Evolutionary conservation across 1,139 yeast species (phyloP).

Genomic region (Eremothecium cymbalariae): DNA sequence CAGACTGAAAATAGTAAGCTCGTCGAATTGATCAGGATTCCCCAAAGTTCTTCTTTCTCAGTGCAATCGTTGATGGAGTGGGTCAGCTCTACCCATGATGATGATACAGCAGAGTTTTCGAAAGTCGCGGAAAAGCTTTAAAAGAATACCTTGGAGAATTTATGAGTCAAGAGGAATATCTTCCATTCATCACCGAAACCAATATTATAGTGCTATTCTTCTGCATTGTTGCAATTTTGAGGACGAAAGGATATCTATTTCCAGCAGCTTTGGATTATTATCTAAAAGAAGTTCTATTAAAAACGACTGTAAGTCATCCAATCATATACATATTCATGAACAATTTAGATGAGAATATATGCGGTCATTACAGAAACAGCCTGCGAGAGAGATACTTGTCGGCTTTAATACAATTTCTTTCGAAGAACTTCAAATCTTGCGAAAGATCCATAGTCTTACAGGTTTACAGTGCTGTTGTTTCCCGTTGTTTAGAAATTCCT

Average conservation of each 20-base stretch:
- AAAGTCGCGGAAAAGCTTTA: conserved; percentile 22
- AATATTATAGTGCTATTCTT: conserved; percentile 17
- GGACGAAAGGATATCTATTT: conserved; percentile 12
- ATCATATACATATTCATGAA: conserved; percentile 3
- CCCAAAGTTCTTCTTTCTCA: conserved; percentile 31
- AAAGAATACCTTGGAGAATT: conserved; percentile 18
- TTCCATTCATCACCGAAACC: conserved; percentile 12
- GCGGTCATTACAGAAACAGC: conserved; percentile 21
- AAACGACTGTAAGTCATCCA: conserved; percentile 19
- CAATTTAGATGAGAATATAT: neutral
- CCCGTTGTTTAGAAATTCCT: conserved; percentile 60
- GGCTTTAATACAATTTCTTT: conserved; percentile 2
- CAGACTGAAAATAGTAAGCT: conserved; percentile 14
- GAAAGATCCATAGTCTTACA: conserved; percentile 30
- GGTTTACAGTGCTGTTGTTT: conserved; percentile 43
- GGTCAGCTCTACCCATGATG: conserved; percentile 18
- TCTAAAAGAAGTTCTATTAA: conserved; percentile 20
- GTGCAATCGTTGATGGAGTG: conserved; percentile 26
- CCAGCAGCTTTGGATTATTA: conserved; percentile 17
- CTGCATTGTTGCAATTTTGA: conserved; percentile 17
- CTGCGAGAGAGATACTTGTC: conserved; percentile 6
- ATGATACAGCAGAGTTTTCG: conserved; percentile 16
- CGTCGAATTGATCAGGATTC: conserved; percentile 36
- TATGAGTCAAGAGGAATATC: conserved; percentile 6
- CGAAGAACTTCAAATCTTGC: conserved; percentile 4